Evolutionary conservation across 2,329 filamentous ascomycete genomes (phyloP).

Genomic region (Diaporthe vexans): DNA sequence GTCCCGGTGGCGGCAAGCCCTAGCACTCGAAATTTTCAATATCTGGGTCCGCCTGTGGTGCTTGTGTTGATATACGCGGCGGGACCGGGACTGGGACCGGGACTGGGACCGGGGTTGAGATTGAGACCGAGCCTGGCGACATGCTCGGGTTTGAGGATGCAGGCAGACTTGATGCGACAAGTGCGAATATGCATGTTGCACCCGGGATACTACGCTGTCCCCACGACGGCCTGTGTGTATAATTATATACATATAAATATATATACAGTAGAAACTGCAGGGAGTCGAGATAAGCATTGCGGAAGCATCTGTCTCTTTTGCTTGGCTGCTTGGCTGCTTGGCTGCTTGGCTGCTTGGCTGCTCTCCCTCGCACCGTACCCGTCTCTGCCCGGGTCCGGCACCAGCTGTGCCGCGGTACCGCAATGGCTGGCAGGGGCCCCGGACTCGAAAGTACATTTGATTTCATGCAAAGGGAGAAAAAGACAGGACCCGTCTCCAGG

Average conservation of each 20-base stretch:
- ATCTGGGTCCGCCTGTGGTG: constrained; percentile 31
- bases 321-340: constrained; percentile 6
- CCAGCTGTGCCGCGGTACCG: no score
- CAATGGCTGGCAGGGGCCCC: neutral
- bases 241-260: no score
- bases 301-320: neutral
- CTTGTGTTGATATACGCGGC: neutral
- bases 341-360: neutral
- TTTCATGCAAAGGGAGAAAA: neutral
- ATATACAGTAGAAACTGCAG: neutral
- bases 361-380: no score
- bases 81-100: constrained; percentile 18
- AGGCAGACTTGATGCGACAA: no score
- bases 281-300: constrained; percentile 37
- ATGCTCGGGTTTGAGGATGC: constrained; percentile 19
- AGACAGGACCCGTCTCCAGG: neutral
- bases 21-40: constrained; percentile 34
- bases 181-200: no score
- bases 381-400: no score
- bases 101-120: no score
- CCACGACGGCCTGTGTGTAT: neutral
- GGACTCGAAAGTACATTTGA: neutral
- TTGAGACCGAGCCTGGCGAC: constrained; percentile 8
- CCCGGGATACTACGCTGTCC: no score
- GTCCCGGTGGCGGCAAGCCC: constrained; percentile 3